Evolutionary conservation across 1,284 basidiomycete genomes (phyloP), one percentile per base, ranked within the genome.

Genomic region (Ustilago bromivora): DNA sequence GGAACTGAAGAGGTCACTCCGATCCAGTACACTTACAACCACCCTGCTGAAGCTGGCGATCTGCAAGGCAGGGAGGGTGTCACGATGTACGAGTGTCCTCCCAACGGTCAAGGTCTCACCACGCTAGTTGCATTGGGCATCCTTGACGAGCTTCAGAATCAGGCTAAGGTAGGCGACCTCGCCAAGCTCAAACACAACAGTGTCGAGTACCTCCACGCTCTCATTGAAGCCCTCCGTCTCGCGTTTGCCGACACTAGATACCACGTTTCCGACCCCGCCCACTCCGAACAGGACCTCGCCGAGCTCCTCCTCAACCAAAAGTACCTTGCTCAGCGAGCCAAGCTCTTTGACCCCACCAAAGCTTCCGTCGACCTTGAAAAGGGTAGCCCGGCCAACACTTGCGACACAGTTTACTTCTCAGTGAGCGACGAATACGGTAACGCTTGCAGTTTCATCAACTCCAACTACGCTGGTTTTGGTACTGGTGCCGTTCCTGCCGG

Each of bases 61-160:
- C 47, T 71, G 52, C 2, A 36, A 6, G 66, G 64, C 38, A 72
- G 92, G 94, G 88, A 93, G 74, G 82, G 89, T 66, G 76, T 82
- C 34, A 78, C 63, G 19, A 54, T 72, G 47, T 57, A 82, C 68
- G 82, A 94, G 91, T 96, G 94, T 81, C 95, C 95, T 7, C 95
- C 95, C 0, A 97, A 96, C 84, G 95, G 96, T 15, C 95, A 98
- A 90, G 96, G 93, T 87, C 90, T 98, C n/a, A 95, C 94, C 1
- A 94, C 96, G 0, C 89, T 98, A 11, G 88, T 98, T 54, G 94
- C 95, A 5, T 89, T 98, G 9, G 96, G 96, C 1, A 94, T 99
- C 64, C 88, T 99, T 52, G 96, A 98, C 81, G 91, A 90, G 35
- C 89, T 96, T 28, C 92, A 96, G 86, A 90, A 90, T 59, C 89